These are phyloP conservation scores for Alternaria brassicicola DNA, from an alignment of 2,329 filamentous ascomycete genomes.

Conservation along the genomic window DNA sequence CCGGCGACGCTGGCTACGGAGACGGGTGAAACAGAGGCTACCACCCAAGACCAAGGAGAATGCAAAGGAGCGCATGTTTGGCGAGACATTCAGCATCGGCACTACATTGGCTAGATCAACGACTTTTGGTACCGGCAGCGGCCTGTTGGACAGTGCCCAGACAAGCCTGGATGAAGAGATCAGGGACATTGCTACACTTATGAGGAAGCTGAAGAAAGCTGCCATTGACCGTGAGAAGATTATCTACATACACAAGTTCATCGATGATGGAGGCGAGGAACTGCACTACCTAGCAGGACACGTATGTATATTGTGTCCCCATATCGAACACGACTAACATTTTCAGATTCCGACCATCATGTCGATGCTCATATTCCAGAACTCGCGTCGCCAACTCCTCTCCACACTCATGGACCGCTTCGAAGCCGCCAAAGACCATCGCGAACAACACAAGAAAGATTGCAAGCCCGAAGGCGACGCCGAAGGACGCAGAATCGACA, in stretches of 20 bases:
- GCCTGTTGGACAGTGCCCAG: constrained; percentile 34
- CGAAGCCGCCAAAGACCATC: constrained; percentile 60
- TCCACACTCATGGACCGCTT: constrained; percentile 66
- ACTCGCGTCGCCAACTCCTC: constrained; percentile 78
- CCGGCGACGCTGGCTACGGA: constrained; percentile 83
- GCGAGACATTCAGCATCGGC: constrained; percentile 48
- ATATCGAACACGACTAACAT: constrained; percentile 18
- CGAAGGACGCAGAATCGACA: constrained; percentile 62
- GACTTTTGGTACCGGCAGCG: constrained; percentile 55
- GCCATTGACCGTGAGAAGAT: constrained; percentile 92
- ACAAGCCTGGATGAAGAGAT: constrained; percentile 60
- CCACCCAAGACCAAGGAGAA: constrained; percentile 43
- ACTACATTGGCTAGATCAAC: constrained; percentile 42
- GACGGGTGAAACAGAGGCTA: constrained; percentile 69
- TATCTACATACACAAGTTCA: constrained; percentile 79
- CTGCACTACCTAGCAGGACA: constrained; percentile 73
- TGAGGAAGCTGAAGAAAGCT: constrained; percentile 69
- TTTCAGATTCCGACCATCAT: constrained; percentile 45
- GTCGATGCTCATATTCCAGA: constrained; percentile 86
- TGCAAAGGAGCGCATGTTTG: constrained; percentile 42
- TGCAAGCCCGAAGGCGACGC: constrained; percentile 54
- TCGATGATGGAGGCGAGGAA: constrained; percentile 74
- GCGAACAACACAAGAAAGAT: constrained; percentile 53
- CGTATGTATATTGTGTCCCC: constrained; percentile 43
- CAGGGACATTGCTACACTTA: constrained; percentile 69